These are phyloP conservation scores for Monosporozyma servazzii DNA, from an alignment of 805 yeast species.

Conservation along the genomic window DNA sequence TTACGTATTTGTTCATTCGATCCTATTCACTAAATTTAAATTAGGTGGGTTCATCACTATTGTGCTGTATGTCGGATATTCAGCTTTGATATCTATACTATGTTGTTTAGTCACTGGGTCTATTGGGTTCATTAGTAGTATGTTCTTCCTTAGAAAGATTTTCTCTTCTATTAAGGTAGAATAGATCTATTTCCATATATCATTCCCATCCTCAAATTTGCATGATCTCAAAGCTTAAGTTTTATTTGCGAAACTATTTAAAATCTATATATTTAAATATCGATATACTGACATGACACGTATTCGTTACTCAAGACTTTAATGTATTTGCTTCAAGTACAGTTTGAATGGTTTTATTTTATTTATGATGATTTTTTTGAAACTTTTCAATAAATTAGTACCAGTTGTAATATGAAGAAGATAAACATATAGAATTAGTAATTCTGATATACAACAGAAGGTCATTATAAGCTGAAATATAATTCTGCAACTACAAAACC, in stretches of 20 bases:
- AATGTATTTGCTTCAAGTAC: too few relatives aligned
- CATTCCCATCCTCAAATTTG: neutral
- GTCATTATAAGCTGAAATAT: too few relatives aligned
- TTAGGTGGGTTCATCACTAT: constrained; percentile 69
- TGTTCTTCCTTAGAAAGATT: constrained; percentile 67
- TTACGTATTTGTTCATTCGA: constrained; percentile 77
- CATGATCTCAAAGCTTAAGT: neutral
- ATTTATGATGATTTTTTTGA: too few relatives aligned
- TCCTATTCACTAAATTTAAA: constrained; percentile 59
- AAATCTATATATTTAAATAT: neutral
- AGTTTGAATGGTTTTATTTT: too few relatives aligned
- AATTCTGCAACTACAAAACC: too few relatives aligned
- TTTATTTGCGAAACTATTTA: neutral
- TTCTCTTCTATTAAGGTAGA: constrained; percentile 85
- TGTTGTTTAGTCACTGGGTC: constrained; percentile 82
- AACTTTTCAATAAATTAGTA: too few relatives aligned
- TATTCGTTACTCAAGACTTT: neutral
- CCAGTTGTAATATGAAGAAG: too few relatives aligned
- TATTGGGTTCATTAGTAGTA: constrained; percentile 69
- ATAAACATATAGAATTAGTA: too few relatives aligned
- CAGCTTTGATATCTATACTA: constrained; percentile 56
- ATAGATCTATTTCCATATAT: constrained; percentile 26
- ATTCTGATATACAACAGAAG: too few relatives aligned
- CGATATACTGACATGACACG: neutral
- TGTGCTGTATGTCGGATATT: constrained; percentile 76